Evolutionary conservation across 163 green algal species (phyloP).

Genomic region (Coccomyxa subellipsoidea): DNA sequence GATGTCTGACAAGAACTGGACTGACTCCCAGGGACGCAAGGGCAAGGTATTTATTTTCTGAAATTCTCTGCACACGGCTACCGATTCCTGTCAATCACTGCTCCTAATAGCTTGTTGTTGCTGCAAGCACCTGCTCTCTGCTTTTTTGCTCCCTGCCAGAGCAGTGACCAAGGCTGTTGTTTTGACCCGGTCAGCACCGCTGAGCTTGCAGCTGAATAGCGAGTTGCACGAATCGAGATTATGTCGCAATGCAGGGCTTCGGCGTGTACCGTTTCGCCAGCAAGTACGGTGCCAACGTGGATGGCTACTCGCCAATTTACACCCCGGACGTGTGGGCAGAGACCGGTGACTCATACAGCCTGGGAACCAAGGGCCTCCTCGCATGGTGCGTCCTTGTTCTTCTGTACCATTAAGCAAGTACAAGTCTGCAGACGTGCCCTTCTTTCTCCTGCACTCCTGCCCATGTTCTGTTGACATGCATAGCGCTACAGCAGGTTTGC

Average conservation of each 20-base stretch:
- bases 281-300: slow-evolving; percentile 96
- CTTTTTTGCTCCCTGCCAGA: neutral
- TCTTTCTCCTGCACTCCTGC: no score
- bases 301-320: slow-evolving; percentile 97
- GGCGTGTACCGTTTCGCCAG: slow-evolving; percentile 75
- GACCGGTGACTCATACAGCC: slow-evolving; percentile 80
- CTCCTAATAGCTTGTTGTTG: no score
- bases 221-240: no score
- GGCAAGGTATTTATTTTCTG: no score
- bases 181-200: neutral
- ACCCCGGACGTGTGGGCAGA: slow-evolving; percentile 91
- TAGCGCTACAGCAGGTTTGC: no score
- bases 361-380: slow-evolving; percentile 86
- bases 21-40: slow-evolving; percentile 86
- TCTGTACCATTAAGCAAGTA: no score
- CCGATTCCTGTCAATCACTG: no score
- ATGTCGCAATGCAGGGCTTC: slow-evolving; percentile 66
- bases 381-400: slow-evolving; percentile 66
- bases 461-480: no score
- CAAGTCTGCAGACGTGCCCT: no score
- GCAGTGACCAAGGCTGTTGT: neutral
- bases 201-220: no score
- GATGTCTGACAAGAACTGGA: slow-evolving; percentile 88
- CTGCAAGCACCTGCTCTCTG: no score
- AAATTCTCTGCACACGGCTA: no score